Evolutionary conservation across 768 basidiomycete genomes (phyloP).

Genomic region (Macrolepiota fuliginosa): DNA sequence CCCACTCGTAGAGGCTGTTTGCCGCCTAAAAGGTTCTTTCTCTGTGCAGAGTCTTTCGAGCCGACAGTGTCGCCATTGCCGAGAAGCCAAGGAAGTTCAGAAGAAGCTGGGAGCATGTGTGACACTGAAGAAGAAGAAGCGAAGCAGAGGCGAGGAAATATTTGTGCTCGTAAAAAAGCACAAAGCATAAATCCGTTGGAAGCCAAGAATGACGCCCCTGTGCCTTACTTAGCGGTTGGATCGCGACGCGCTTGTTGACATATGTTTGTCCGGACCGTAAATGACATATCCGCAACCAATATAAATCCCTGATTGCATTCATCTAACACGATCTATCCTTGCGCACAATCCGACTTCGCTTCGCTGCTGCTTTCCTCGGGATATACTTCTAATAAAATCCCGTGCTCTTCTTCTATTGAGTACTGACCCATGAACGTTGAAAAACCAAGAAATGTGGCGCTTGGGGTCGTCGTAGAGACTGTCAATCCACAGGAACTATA

Average conservation of each 20-base stretch:
- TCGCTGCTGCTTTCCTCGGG: neutral
- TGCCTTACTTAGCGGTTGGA: neutral
- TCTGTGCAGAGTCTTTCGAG: conserved; percentile 64
- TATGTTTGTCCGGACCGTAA: neutral
- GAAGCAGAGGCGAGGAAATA: neutral
- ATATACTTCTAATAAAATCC: neutral
- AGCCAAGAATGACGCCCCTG: neutral
- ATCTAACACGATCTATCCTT: conserved; percentile 2
- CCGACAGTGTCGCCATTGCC: conserved; percentile 41
- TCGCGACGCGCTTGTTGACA: conserved; percentile 9
- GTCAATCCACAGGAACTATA: conserved; percentile 65
- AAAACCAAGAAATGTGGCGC: conserved; percentile 21
- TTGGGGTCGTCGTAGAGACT: conserved; percentile 35
- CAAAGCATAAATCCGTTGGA: neutral
- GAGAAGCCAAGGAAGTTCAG: neutral
- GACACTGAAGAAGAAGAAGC: neutral
- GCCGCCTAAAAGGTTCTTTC: conserved; percentile 26
- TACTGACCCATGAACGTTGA: conserved; percentile 25
- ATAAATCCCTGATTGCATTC: neutral
- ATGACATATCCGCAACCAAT: neutral
- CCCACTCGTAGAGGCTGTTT: neutral
- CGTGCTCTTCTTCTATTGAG: neutral
- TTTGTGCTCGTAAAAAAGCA: neutral
- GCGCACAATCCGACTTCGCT: neutral
- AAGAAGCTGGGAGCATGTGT: neutral